Conservation (phyloP, 352 stramenopile genomes). For the Phytophthora foliorum region DNA sequence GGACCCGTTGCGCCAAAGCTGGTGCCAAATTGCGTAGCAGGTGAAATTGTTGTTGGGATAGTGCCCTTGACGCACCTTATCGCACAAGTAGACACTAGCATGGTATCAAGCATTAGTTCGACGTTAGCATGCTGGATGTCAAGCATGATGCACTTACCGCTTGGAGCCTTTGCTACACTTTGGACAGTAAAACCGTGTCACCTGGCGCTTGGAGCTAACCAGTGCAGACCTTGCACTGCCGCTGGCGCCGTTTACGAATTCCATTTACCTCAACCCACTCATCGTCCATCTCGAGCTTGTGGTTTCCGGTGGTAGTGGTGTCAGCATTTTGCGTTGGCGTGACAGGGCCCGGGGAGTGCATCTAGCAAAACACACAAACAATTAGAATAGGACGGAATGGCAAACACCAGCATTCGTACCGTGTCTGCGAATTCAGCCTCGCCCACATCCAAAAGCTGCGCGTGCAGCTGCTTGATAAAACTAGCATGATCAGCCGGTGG, state of each 20-base stretch:
- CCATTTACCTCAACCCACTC: conserved; percentile 14
- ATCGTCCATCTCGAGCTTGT: conserved; percentile 9
- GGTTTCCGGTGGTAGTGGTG: background rate
- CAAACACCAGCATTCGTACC: background rate
- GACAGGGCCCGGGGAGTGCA: background rate
- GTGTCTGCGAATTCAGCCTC: background rate
- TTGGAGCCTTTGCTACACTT: conserved; percentile 6
- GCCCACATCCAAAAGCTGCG: background rate
- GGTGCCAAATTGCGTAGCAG: conserved; percentile 12
- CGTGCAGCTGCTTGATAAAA: background rate
- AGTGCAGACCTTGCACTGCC: conserved; percentile 12
- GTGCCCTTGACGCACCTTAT: conserved; percentile 9
- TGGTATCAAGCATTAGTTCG: background rate
- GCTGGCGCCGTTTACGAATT: conserved; percentile 6
- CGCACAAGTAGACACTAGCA: conserved; percentile 14
- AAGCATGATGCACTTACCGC: conserved; percentile 6
- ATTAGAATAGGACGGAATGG: background rate
- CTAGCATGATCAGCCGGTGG: background rate
- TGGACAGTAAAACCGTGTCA: conserved; percentile 13
- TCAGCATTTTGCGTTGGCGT: background rate
- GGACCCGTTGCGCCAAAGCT: conserved; percentile 3
- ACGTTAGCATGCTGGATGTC: background rate
- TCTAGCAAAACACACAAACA: background rate
- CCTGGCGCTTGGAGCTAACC: conserved; percentile 4
- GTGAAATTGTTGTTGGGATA: background rate